Percentiles rank a stretch among this genome's conserved stretches.
These are phyloP conservation scores for Lyophyllum atratum DNA, from an alignment of 768 basidiomycete genomes.

Conservation along the genomic window DNA sequence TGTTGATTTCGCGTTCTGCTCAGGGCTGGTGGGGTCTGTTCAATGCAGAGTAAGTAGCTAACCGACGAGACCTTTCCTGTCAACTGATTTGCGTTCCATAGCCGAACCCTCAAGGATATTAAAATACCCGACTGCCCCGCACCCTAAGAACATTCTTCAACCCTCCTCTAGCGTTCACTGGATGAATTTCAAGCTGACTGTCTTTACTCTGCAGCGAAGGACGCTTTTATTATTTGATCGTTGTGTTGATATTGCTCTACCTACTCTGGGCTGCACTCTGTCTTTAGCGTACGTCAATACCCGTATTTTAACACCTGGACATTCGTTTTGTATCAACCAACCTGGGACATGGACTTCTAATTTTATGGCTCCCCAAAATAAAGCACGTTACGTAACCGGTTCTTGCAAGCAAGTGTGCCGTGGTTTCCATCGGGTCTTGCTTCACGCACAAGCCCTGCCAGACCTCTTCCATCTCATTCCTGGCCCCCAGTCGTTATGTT, in stretches of 20 bases:
- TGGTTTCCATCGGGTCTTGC: background rate
- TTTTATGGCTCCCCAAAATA: background rate
- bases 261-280: background rate
- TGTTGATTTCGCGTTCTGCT: background rate
- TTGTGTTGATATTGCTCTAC: background rate
- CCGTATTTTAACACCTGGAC: background rate
- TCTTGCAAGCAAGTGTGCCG: background rate
- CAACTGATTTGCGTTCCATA: conserved; percentile 24
- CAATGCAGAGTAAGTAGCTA: conserved; percentile 39
- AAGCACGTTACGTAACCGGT: conserved; percentile 12
- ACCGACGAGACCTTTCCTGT: background rate
- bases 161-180: background rate
- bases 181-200: background rate
- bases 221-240: background rate
- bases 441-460: background rate
- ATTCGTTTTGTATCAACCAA: background rate
- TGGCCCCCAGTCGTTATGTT: conserved; percentile 45
- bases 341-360: background rate
- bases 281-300: background rate
- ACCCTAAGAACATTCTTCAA: conserved; percentile 19
- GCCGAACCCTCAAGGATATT: conserved; percentile 71
- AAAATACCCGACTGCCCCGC: conserved; percentile 60
- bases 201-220: background rate
- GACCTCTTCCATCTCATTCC: background rate
- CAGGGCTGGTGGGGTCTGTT: conserved; percentile 53